Evolutionary conservation across 192 early-diverging fungal species (phyloP).

Genomic region (Backusella morwellensis): DNA sequence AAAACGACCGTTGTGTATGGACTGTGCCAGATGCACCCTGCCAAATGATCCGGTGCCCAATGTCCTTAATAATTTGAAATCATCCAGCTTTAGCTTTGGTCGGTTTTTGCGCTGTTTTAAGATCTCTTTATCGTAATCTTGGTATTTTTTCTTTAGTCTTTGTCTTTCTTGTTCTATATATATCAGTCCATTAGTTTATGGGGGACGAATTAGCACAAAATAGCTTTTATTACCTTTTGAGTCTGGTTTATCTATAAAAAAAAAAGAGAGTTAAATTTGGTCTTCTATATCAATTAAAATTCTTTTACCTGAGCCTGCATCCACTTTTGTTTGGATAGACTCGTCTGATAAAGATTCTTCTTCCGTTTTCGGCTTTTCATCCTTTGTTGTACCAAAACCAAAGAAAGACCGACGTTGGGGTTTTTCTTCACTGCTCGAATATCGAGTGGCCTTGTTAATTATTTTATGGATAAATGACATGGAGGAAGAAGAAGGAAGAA

Average conservation of each 20-base stretch:
- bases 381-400: constrained; percentile 6
- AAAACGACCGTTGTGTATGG: constrained; percentile 59
- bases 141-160: not conserved
- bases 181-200: too few species aligned
- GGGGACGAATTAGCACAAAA: too few species aligned
- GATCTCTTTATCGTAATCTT: not conserved
- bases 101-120: constrained; percentile 1
- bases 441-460: not conserved
- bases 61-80: constrained; percentile 12
- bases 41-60: constrained; percentile 97
- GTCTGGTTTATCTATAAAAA: not conserved
- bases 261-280: too few species aligned
- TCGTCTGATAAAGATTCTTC: not conserved
- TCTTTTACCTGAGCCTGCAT: not conserved
- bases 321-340: not conserved
- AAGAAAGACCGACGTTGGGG: constrained; percentile 15
- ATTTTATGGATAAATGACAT: constrained; percentile 15
- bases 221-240: not conserved
- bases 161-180: constrained; percentile 6
- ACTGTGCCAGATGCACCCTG: constrained; percentile 85
- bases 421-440: not conserved
- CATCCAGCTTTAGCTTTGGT: constrained; percentile 8
- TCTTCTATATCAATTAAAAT: not conserved
- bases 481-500: not conserved
- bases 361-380: constrained; percentile 3